Conservation (phyloP, 768 basidiomycete species). For the Phaeotremella skinneri region DNA sequence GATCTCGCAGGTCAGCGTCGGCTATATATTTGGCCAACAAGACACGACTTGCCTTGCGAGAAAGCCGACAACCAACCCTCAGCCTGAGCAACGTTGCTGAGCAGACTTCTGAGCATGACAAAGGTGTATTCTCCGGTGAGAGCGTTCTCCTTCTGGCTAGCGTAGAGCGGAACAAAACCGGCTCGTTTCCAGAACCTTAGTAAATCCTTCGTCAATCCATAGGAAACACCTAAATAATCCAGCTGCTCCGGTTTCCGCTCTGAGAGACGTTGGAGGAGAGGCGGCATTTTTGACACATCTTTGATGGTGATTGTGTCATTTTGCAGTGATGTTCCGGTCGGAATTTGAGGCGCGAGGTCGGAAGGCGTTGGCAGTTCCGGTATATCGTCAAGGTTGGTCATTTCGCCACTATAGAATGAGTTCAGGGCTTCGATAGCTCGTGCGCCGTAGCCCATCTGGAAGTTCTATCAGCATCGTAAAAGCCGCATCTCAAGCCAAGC, state of each 20-base stretch:
- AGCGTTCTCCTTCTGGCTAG: slow-evolving; percentile 90
- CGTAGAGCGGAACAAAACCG: slow-evolving; percentile 84
- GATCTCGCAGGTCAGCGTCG: neutral
- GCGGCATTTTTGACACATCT: slow-evolving; percentile 76
- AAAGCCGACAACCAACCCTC: slow-evolving; percentile 85
- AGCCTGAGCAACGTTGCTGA: slow-evolving; percentile 61
- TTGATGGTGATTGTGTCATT: slow-evolving; percentile 74
- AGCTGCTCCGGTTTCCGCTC: slow-evolving; percentile 85
- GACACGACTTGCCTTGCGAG: slow-evolving; percentile 54
- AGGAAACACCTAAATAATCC: slow-evolving; percentile 95
- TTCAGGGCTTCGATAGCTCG: slow-evolving; percentile 82
- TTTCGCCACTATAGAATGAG: slow-evolving; percentile 88
- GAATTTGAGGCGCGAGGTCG: slow-evolving; percentile 32
- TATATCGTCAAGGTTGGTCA: slow-evolving; percentile 78
- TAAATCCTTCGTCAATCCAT: slow-evolving; percentile 82
- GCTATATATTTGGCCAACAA: neutral
- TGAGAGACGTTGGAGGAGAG: slow-evolving; percentile 81
- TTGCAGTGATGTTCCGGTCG: slow-evolving; percentile 57
- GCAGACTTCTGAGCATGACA: slow-evolving; percentile 83
- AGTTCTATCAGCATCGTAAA: neutral
- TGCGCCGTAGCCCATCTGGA: slow-evolving; percentile 93
- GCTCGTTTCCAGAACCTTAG: slow-evolving; percentile 95
- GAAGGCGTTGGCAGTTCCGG: slow-evolving; percentile 39
- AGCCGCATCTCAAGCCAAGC: slow-evolving; percentile 41
- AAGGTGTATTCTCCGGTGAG: slow-evolving; percentile 95